A percentile compares a stretch with the other conserved stretches of the same genome.
Evolutionary conservation across 495 filamentous ascomycete species (phyloP).

Genomic region (Glarea lozoyensis): DNA sequence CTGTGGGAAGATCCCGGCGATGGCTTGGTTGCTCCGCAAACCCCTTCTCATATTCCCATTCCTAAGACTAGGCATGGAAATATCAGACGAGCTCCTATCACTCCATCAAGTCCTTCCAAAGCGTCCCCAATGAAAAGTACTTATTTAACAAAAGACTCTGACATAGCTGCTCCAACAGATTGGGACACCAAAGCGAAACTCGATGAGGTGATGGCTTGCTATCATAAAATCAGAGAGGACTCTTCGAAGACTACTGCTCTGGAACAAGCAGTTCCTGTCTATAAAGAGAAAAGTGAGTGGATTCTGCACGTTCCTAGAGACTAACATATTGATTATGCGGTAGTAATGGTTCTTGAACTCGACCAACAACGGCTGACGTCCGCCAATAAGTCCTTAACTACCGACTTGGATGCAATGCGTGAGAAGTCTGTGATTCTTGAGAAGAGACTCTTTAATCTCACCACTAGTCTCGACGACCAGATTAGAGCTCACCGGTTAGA

Average conservation of each 20-base stretch:
- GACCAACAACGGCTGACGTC: constrained; percentile 42
- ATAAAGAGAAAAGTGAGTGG: constrained; percentile 63
- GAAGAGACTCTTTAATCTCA: constrained; percentile 28
- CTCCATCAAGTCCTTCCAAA: constrained; percentile 26
- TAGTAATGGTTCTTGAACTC: constrained; percentile 61
- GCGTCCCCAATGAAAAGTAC: constrained; percentile 26
- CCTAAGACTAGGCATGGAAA: constrained; percentile 16
- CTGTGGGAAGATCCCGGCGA: constrained; percentile 9
- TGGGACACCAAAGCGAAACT: constrained; percentile 55
- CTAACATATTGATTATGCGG: no score
- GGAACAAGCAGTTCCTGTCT: constrained; percentile 60
- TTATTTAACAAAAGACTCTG: constrained; percentile 68
- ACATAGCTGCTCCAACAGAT: constrained; percentile 47
- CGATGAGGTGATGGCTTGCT: constrained; percentile 55
- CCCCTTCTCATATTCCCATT: constrained; percentile 28
- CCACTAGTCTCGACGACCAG: constrained; percentile 41
- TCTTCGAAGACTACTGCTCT: constrained; percentile 50
- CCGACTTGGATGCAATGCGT: constrained; percentile 39
- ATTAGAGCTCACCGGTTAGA: constrained; percentile 39
- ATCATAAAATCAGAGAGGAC: constrained; percentile 51
- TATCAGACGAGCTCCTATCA: constrained; percentile 15
- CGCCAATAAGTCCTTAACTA: constrained; percentile 20
- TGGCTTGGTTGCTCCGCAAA: constrained; percentile 18
- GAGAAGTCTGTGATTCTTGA: constrained; percentile 35
- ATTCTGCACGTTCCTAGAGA: no score